These are phyloP conservation scores for Astrothelium subdiscretum DNA, from an alignment of 495 filamentous ascomycete species.

Conservation along the genomic window DNA sequence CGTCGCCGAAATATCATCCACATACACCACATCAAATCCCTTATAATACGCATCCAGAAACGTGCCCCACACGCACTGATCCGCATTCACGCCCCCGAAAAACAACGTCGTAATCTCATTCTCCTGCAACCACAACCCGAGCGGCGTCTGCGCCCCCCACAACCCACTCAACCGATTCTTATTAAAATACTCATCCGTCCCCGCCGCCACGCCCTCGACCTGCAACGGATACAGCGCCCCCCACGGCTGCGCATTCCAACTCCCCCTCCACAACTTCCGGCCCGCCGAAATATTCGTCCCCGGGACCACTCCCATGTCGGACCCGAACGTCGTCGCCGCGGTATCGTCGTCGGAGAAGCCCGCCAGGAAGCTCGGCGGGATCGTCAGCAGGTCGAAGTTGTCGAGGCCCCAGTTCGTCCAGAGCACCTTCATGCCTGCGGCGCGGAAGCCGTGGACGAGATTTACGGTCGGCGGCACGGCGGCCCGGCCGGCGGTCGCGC, in stretches of 20 bases:
- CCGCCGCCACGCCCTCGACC: conserved; percentile 16
- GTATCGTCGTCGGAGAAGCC: conserved; percentile 20
- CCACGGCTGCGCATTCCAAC: conserved; percentile 28
- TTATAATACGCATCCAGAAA: conserved; percentile 27
- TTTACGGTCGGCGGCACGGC: conserved; percentile 12
- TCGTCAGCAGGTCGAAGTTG: conserved; percentile 25
- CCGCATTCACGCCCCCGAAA: conserved; percentile 20
- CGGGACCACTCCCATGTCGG: conserved; percentile 25
- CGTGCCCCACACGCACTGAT: conserved; percentile 26
- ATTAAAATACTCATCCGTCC: conserved; percentile 26
- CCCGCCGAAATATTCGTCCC: conserved; percentile 23
- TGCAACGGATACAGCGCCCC: conserved; percentile 18
- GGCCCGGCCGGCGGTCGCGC: conserved; percentile 11
- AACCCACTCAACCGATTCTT: conserved; percentile 27
- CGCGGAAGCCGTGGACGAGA: conserved; percentile 18
- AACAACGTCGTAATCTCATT: conserved; percentile 24
- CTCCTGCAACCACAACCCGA: conserved; percentile 21
- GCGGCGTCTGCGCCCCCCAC: conserved; percentile 25
- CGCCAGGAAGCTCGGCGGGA: conserved; percentile 25
- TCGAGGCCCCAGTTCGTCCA: conserved; percentile 28
- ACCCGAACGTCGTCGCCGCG: conserved; percentile 17
- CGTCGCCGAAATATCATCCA: conserved; percentile 19
- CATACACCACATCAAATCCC: conserved; percentile 22
- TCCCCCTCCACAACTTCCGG: conserved; percentile 22
- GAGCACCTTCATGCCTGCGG: conserved; percentile 18